Base-by-base conservation (phyloP, 208 protist genomes). In the Strigomonas galati region DNA sequence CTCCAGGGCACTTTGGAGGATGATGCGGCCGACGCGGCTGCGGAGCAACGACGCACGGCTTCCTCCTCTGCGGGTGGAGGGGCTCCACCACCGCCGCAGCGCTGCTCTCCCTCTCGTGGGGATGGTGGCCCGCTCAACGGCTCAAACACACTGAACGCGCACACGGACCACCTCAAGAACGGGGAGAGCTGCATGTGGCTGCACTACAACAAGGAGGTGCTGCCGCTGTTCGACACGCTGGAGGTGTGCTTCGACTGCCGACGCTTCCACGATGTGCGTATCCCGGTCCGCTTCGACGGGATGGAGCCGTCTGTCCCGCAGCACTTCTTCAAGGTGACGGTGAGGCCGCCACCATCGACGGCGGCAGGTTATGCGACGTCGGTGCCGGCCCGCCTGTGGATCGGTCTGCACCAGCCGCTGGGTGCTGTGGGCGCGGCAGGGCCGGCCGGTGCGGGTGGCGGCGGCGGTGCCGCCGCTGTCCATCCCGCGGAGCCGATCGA, bases 201-300 rank as follows among this genome's bases (percentile, higher is more conserved):
- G 23, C 59, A 66, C 37, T 78, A 71, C 24, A 15, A 49, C 6
- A 49, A 55, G 26, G 78, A 84, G 15, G 72, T 85, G 15, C 66
- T 79, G 12, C 60, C 69, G 9, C 56, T 72, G 35, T 89, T 85
- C 43, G 60, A 71, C 23, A 32, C 27, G 27, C 82, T 80, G 67
- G 71, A 86, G 65, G 79, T 81, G 37, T 81, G 79, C 77, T 89
- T 84, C 44, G 83, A 89, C 70, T 86, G 79, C 58, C 76, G 83
- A 15, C 77, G 73, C 32, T 89, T 75, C 56, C 76, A 85, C 57
- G 83, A 89, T 61, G 74, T 78, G 26, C 83, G 83, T 19, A 46
- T 78, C 6, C 67, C 80, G 6, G 58, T 89, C 26, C 31, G 27
- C 1, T 85, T 89, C 30, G 1, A 19, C 24, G 76, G 72, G 0